Base-by-base conservation (phyloP, 23 red algal species). In the Cyanidioschyzon merolae region DNA sequence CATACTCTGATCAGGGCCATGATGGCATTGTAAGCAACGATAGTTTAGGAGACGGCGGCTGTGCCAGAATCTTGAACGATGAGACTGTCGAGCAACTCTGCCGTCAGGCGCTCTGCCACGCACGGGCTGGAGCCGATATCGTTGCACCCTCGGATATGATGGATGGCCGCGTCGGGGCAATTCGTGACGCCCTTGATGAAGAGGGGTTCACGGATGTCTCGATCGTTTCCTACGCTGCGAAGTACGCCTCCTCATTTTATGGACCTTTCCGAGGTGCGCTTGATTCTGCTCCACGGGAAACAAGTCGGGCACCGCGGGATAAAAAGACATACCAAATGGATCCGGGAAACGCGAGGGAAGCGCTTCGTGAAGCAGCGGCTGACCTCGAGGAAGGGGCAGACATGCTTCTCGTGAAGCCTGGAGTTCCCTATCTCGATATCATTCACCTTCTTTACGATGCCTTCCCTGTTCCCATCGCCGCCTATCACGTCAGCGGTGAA, bases 311-410 rank as follows among this genome's bases (percentile, higher is more conserved):
- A 58, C 94, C 94, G 17, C 78, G 76, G 0, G 89, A 98, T 81
- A 98, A 98, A 68, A 88, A 85, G 68, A 98, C 94, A 0, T 98
- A 98, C 59, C 94, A 98, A 58, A 98, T 98, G 94, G 88, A 98
- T 76, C 94, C 94, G 1, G 94, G 87, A 37, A 98, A 98, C 67
- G 39, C 58, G 2, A 36, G 85, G 1, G 94, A 98, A 80, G 88
- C 94, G 17, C 34, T 89, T 0, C 58, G 86, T 0, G 94, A 98
- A 77, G 88, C 88, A 0, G 79, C 80, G 26, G 68, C 89, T 68
- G 94, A 98, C 78, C 80, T 87, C 29, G 81, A 77, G 0, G 94
- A 98, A 80, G 94, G 94, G 37, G 94, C 94, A 21, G 94, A 98
- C 50, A 98, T 98, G 94, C 85, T 98, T 26, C 90, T 98, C 85